Base-by-base conservation (phyloP, 2,329 filamentous ascomycete species). In the Pseudogymnoascus sp. region DNA sequence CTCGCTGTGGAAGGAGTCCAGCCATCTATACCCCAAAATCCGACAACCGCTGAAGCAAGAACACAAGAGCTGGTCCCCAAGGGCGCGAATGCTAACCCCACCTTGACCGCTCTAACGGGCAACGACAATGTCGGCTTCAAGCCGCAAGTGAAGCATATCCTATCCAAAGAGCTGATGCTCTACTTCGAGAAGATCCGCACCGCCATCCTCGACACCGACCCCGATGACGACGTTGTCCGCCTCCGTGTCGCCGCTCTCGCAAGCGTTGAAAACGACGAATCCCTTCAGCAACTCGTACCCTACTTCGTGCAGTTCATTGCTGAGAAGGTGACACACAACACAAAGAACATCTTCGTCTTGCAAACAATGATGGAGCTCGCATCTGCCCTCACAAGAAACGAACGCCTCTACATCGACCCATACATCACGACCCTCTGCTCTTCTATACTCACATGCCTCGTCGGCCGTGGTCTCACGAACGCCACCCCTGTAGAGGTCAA, bases 241-340 rank as follows among this genome's bases (percentile, higher is more conserved):
- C 87, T 96, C 72, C 88, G 93, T 61, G 85, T 89, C 59, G 92
- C 94, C 0, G 94, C 91, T 0, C 82, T 97, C 35, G 88, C 90
- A 60, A 95, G 91, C 25, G 84, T 99, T 23, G 83, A 88, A 59
- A 89, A 91, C 63, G 94, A 99, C 71, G 92, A 94, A 0, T 93
- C 93, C 38, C 84, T 97, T 39, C 94, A 99, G 73, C 94, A 99
- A 75, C 84, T 99, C 8, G 87, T 96, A 28, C 94, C 94, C 0
- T 99, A 99, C 76, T 97, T 97, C 70, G 88, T 96, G 64, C 92
- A 95, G 73, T 97, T 96, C 74, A 89, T 97, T 70, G 88, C 92
- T 19, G 93, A 97, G 74, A 94, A 96, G 75, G 91, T 99, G 60
- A 97, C 94, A 1, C 94, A 99, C 74, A 89, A 88, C 68, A 83